Percentiles rank a stretch among this genome's conserved stretches.
These are phyloP conservation scores for Withania somnifera DNA, from an alignment of 305 asterid genomes.

Conservation along the genomic window DNA sequence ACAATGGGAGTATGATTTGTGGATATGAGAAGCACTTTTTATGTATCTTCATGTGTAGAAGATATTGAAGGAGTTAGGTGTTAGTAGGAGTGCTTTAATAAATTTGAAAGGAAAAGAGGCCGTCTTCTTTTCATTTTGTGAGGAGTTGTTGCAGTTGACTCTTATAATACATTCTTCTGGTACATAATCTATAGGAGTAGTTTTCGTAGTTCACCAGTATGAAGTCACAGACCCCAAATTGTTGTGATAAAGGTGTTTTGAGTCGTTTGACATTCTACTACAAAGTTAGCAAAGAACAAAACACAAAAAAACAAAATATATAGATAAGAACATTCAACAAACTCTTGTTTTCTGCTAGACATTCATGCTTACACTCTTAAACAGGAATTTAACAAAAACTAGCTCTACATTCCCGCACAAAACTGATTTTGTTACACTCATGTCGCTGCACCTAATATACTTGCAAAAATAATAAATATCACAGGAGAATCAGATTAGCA, in stretches of 20 bases:
- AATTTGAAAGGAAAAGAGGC: background rate
- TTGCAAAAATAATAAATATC: background rate
- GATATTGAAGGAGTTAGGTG: background rate
- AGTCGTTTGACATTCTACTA: background rate
- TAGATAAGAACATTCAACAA: background rate
- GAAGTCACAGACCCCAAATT: background rate
- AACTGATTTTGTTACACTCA: background rate
- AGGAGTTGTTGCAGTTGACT: background rate
- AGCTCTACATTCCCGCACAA: background rate
- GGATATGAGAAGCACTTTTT: background rate
- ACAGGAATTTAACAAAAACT: background rate
- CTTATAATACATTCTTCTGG: background rate
- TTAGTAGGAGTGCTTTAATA: background rate
- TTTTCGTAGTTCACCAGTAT: background rate
- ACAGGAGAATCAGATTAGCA: background rate
- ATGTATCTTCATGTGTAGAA: background rate
- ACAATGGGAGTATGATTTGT: background rate
- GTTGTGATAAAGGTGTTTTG: background rate
- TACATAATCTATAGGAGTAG: background rate
- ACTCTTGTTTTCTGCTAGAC: background rate
- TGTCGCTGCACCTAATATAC: background rate
- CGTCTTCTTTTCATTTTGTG: background rate
- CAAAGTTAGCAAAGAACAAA: background rate
- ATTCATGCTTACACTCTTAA: background rate
- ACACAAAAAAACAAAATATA: background rate